These are phyloP conservation scores for Fragilaria crotonensis DNA, from an alignment of 108 stramenopile species.

Conservation along the genomic window DNA sequence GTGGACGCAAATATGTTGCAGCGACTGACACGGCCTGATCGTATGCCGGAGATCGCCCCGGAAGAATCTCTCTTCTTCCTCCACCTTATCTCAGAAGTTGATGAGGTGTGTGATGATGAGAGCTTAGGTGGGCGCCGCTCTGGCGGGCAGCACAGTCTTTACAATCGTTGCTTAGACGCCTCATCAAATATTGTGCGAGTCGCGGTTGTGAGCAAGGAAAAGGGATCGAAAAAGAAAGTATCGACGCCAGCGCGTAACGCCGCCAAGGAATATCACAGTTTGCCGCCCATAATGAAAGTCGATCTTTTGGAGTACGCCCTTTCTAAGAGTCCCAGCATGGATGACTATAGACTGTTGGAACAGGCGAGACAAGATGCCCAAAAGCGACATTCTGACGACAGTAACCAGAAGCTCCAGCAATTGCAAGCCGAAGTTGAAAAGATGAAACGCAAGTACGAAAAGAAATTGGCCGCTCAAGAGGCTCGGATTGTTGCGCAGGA, in stretches of 20 bases:
- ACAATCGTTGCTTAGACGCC: neutral
- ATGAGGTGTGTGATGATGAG: slow-evolving; percentile 2
- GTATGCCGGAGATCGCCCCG: slow-evolving; percentile 9
- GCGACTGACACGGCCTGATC: neutral
- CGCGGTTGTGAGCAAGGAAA: neutral
- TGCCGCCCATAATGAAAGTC: slow-evolving; percentile 6
- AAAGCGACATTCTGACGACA: neutral
- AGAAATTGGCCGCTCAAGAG: slow-evolving; percentile 2
- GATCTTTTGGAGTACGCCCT: slow-evolving; percentile 6
- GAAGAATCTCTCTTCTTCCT: slow-evolving; percentile 13
- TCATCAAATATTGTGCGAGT: slow-evolving; percentile 1
- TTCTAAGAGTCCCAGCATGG: neutral
- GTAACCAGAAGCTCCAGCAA: neutral
- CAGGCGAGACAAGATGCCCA: neutral
- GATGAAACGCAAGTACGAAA: slow-evolving; percentile 6
- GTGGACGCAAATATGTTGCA: slow-evolving; percentile 3
- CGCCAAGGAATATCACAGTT: slow-evolving; percentile 5
- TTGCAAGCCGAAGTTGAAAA: neutral
- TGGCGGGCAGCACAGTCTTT: neutral
- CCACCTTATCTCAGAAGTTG: slow-evolving; percentile 1
- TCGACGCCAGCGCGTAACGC: neutral
- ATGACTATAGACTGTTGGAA: neutral
- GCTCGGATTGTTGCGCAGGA: slow-evolving; percentile 2
- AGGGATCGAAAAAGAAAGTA: neutral
- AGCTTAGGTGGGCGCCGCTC: neutral